Percentiles rank a stretch among this genome's conserved stretches.
Evolutionary conservation across 1,139 yeast genomes (phyloP).

Genomic region (Nakaseomyces kungkrabaensis): DNA sequence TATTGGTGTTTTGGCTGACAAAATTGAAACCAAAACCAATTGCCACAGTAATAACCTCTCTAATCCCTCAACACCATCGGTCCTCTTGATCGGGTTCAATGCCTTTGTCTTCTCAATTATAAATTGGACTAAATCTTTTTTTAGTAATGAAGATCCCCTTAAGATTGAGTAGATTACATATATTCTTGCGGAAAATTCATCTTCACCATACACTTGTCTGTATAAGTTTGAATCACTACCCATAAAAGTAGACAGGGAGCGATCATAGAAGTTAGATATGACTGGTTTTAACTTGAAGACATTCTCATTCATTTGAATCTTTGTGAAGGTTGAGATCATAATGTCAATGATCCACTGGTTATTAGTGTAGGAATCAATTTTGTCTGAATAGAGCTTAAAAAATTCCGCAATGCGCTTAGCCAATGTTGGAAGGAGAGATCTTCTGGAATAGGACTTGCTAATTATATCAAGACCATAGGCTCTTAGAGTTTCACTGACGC

Average conservation of each 20-base stretch:
- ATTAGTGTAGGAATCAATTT: slow-evolving; percentile 22
- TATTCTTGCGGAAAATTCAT: slow-evolving; percentile 49
- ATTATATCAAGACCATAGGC: slow-evolving; percentile 39
- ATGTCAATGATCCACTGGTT: slow-evolving; percentile 45
- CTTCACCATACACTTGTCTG: slow-evolving; percentile 43
- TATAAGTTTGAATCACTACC: slow-evolving; percentile 33
- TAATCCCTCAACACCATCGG: slow-evolving; percentile 63
- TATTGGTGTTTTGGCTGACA: slow-evolving; percentile 10
- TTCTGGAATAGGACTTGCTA: slow-evolving; percentile 48
- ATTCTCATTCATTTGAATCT: slow-evolving; percentile 47
- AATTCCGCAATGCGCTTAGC: slow-evolving; percentile 31
- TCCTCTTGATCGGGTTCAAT: slow-evolving; percentile 41
- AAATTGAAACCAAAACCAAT: slow-evolving; percentile 37
- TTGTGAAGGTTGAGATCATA: slow-evolving; percentile 38
- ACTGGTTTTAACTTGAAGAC: slow-evolving; percentile 52
- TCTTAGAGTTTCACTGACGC: slow-evolving; percentile 28
- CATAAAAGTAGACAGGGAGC: slow-evolving; percentile 14
- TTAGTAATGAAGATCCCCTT: slow-evolving; percentile 32
- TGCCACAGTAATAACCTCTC: slow-evolving; percentile 51
- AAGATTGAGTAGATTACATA: slow-evolving; percentile 39
- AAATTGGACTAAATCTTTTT: slow-evolving; percentile 34
- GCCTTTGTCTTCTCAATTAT: slow-evolving; percentile 37
- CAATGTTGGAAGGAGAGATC: slow-evolving; percentile 57
- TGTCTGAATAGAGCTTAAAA: slow-evolving; percentile 10
- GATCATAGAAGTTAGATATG: slow-evolving; percentile 43